A percentile compares a stretch with the other conserved stretches of the same genome.
Conservation (phyloP, 2,329 filamentous ascomycete genomes). For the Keithomyces neogunnii region DNA sequence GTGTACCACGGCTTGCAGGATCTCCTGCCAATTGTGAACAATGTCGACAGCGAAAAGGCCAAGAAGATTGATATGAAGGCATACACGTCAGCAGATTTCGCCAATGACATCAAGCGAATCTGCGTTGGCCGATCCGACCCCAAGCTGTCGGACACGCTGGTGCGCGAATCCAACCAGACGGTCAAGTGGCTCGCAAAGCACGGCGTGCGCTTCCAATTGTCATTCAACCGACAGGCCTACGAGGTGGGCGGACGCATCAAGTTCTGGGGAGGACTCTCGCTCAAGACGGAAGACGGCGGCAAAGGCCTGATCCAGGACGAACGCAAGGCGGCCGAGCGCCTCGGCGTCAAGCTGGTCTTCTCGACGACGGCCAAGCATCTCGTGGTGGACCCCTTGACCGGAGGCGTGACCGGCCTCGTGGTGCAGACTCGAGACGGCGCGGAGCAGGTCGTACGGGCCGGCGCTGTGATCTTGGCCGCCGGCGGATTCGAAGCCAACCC, state of each 20-base stretch:
- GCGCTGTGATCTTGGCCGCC: constrained; percentile 44
- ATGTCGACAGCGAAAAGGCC: constrained; percentile 37
- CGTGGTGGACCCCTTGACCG: background rate
- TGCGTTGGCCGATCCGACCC: constrained; percentile 45
- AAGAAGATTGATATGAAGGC: constrained; percentile 14
- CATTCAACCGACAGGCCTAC: constrained; percentile 59
- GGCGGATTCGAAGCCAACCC: constrained; percentile 58
- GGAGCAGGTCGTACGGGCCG: constrained; percentile 19
- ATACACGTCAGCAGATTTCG: constrained; percentile 39
- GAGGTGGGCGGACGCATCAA: constrained; percentile 50
- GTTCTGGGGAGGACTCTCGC: constrained; percentile 59
- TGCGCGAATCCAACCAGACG: constrained; percentile 40
- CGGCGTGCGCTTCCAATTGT: constrained; percentile 50
- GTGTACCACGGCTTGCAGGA: constrained; percentile 46
- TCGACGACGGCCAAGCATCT: background rate
- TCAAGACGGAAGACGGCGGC: constrained; percentile 51
- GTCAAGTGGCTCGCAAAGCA: constrained; percentile 47
- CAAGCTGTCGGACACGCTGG: constrained; percentile 36
- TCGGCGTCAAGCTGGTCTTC: constrained; percentile 28
- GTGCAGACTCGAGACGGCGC: background rate
- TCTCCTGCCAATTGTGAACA: constrained; percentile 53
- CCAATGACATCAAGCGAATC: constrained; percentile 46
- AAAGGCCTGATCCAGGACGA: constrained; percentile 49
- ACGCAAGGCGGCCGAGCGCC: constrained; percentile 27
- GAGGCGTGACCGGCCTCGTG: background rate